Conservation (phyloP, 345 rosid species). For the Isatis tinctoria region DNA sequence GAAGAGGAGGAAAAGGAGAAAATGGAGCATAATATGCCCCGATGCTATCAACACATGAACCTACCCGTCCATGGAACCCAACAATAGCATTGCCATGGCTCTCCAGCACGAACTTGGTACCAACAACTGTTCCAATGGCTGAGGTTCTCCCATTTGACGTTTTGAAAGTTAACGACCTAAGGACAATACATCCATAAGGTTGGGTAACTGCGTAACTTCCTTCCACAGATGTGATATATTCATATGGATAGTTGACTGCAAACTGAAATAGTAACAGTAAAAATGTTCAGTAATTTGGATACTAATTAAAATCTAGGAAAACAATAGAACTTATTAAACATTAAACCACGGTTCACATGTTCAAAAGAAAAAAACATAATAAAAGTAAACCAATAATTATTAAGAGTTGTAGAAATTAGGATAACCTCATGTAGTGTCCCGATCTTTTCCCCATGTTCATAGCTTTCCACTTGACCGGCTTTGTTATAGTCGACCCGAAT, state of each 20-base stretch:
- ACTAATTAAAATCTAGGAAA: neutral
- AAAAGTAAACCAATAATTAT: neutral
- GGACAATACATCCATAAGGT: neutral
- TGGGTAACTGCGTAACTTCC: neutral
- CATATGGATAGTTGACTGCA: neutral
- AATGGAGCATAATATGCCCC: neutral
- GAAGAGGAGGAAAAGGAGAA: neutral
- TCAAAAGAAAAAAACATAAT: neutral
- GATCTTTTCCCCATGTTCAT: neutral
- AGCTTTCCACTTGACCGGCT: neutral
- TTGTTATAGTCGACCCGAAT: neutral
- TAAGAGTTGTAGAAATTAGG: neutral
- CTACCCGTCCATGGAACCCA: constrained; percentile 27
- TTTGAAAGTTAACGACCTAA: constrained; percentile 6
- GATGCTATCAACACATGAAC: neutral
- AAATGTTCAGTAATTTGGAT: neutral
- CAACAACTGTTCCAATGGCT: neutral
- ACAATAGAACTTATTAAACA: too few relatives aligned
- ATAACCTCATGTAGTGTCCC: neutral
- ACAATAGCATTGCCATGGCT: neutral
- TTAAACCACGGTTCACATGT: neutral
- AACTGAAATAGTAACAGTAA: neutral
- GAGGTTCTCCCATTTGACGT: constrained; percentile 6
- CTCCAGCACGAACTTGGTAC: neutral
- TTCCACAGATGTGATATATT: constrained; percentile 15